Evolutionary conservation across 2,329 filamentous ascomycete species (phyloP).

Genomic region (Botrytis fabae): DNA sequence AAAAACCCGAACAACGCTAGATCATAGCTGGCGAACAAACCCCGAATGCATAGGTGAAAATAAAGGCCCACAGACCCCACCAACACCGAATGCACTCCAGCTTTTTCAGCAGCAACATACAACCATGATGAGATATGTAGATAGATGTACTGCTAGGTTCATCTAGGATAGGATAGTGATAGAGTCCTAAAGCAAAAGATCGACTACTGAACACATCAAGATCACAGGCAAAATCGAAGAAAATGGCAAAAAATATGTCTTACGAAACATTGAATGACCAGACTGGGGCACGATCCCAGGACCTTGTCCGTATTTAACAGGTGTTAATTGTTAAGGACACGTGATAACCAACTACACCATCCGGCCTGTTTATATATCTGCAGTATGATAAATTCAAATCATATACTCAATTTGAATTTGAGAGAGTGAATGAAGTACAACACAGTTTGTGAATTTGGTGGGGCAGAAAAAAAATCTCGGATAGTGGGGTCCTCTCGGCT

Average conservation of each 20-base stretch:
- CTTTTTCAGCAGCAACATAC: neutral
- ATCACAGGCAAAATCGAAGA: neutral
- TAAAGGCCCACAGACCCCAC: neutral
- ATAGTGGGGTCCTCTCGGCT: constrained; percentile 5
- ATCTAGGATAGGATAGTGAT: neutral
- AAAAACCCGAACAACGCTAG: neutral
- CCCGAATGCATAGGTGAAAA: neutral
- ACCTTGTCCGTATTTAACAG: constrained; percentile 16
- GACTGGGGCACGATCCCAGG: constrained; percentile 17
- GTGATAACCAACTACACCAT: constrained; percentile 22
- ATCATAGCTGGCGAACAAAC: neutral
- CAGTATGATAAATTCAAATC: too few relatives aligned
- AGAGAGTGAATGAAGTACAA: neutral
- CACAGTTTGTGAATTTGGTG: neutral
- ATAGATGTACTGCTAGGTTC: neutral
- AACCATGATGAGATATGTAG: neutral
- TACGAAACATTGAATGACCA: fast-evolving
- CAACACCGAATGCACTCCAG: neutral
- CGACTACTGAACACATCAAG: neutral
- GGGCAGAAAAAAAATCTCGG: neutral
- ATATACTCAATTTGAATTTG: too few relatives aligned
- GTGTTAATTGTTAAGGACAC: neutral
- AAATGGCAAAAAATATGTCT: neutral
- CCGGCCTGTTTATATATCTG: neutral
- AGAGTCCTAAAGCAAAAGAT: neutral